Conservation (phyloP, 805 yeast species). For the Suhomyces pyralidae region DNA sequence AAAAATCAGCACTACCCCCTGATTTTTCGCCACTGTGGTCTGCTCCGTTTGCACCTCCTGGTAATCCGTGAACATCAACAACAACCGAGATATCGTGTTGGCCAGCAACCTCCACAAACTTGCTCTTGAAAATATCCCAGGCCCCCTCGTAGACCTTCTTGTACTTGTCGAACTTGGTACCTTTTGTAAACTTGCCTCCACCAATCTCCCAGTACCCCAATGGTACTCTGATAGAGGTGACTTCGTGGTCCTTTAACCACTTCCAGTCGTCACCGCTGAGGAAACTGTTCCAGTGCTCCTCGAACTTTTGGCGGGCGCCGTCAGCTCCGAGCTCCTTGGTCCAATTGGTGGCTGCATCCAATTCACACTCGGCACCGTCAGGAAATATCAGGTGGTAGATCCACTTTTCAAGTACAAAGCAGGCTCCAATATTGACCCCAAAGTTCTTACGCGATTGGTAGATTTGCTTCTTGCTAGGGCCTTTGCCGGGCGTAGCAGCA, state of each 20-base stretch:
- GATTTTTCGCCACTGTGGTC: slow-evolving; percentile 74
- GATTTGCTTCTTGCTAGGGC: slow-evolving; percentile 45
- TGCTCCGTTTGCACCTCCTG: slow-evolving; percentile 87
- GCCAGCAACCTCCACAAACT: slow-evolving; percentile 58
- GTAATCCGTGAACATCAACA: slow-evolving; percentile 84
- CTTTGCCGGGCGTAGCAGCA: slow-evolving; percentile 31
- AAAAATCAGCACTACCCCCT: slow-evolving; percentile 59
- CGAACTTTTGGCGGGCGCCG: slow-evolving; percentile 51
- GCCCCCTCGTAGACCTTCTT: slow-evolving; percentile 56
- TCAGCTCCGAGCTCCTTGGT: slow-evolving; percentile 51
- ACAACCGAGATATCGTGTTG: slow-evolving; percentile 65
- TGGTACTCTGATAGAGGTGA: slow-evolving; percentile 83
- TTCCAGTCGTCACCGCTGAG: slow-evolving; percentile 73
- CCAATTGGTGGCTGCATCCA: slow-evolving; percentile 60
- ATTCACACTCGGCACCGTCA: slow-evolving; percentile 61
- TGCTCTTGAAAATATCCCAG: slow-evolving; percentile 59
- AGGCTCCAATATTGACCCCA: slow-evolving; percentile 84
- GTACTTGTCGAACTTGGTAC: slow-evolving; percentile 55
- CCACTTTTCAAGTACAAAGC: slow-evolving; percentile 80
- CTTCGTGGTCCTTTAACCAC: slow-evolving; percentile 63
- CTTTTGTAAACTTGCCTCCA: slow-evolving; percentile 54
- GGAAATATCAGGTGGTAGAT: slow-evolving; percentile 63
- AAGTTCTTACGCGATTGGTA: slow-evolving; percentile 60
- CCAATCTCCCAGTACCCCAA: slow-evolving; percentile 88
- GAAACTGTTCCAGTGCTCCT: slow-evolving; percentile 64